Percentiles rank a stretch among this genome's conserved stretches.
phyloP scores from a whole-genome alignment of 2,329 filamentous ascomycete genomes.

The Colletotrichum tabaci region DNA sequence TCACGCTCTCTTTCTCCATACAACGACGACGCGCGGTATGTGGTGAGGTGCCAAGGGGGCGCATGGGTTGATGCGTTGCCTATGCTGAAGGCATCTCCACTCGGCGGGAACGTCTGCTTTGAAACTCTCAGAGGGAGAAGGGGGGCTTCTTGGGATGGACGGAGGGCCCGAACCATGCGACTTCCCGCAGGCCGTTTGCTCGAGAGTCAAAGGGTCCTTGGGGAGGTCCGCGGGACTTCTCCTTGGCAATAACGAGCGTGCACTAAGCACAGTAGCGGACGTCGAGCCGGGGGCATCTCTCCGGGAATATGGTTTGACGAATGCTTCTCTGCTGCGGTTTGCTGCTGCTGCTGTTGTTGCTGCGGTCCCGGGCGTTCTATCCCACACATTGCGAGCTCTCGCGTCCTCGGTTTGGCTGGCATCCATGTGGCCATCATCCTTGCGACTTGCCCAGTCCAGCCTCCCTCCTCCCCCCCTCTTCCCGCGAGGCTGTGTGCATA shows the following conservation, averaged over 20 bases:
- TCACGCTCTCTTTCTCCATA: too few relatives aligned
- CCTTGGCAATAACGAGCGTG: too few relatives aligned
- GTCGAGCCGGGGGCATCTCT: conserved; percentile 23
- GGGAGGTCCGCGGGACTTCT: conserved; percentile 9
- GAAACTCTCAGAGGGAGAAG: conserved; percentile 1
- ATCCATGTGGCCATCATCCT: background rate
- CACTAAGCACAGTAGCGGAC: too few relatives aligned
- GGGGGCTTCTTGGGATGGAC: conserved; percentile 25
- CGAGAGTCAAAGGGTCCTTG: background rate
- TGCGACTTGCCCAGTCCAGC: background rate
- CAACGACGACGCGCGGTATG: too few relatives aligned
- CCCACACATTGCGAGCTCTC: conserved; percentile 7
- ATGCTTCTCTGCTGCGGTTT: too few relatives aligned
- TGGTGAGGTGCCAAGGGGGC: background rate
- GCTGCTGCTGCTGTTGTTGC: background rate
- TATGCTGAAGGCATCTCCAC: background rate
- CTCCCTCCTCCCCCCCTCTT: conserved; percentile 7
- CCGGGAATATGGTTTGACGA: conserved; percentile 16
- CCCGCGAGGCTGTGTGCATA: conserved; percentile 28
- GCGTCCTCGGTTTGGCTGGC: background rate
- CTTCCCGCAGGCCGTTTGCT: background rate
- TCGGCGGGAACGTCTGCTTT: conserved; percentile 19
- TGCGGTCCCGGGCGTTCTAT: conserved; percentile 15
- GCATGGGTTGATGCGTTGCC: conserved; percentile 20
- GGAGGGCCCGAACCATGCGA: conserved; percentile 34